Evolutionary conservation across 306 rosid species (phyloP), one percentile per base, ranked within the genome.

Genomic region (Cercis canadensis): DNA sequence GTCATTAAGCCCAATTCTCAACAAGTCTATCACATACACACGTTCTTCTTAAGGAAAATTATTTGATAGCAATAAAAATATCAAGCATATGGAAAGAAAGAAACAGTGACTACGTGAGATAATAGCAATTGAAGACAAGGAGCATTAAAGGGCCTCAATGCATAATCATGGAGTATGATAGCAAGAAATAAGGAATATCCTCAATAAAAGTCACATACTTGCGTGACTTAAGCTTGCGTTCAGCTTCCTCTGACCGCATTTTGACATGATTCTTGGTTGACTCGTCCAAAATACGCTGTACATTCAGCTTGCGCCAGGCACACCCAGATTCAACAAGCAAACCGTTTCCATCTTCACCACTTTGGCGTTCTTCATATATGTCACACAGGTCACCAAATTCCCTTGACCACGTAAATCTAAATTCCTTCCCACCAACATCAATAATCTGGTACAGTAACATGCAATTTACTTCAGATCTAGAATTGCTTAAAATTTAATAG

Each of bases 221-320:
- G 75, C 99, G 97, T 57, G 91, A 77, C 73, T 86, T 89, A 15
- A 59, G 50, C 83, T 66, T 84, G 75, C 86, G 96, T n/a, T 94
- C 92, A 7, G 96, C 96, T 86, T 94, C 99, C 82, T 84, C 92
- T 34, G 97, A 89, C 75, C 81, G 84, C 91, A 57, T 86, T 83
- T 94, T 94, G 72, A 91, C 89, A 57, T 78, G 99, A 73, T 86
- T 91, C 62, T 72, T 80, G 19, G 88, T 82, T 33, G 95, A 89
- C 73, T 94, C 99, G 19, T 94, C 99, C 84, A 94, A 89, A 71
- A 83, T 76, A 57, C 99, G 96, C 50, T 87, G 96, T 67, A 94
- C 95, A 58, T 89, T 94, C 73, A 94, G 78, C 81, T 91, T 94
- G 59, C 99, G 93, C 99, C 99, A 91, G 47, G 96, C 96, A 80